Base-by-base conservation (phyloP, 2,329 filamentous ascomycete species). In the Cladosporium sp. region DNA sequence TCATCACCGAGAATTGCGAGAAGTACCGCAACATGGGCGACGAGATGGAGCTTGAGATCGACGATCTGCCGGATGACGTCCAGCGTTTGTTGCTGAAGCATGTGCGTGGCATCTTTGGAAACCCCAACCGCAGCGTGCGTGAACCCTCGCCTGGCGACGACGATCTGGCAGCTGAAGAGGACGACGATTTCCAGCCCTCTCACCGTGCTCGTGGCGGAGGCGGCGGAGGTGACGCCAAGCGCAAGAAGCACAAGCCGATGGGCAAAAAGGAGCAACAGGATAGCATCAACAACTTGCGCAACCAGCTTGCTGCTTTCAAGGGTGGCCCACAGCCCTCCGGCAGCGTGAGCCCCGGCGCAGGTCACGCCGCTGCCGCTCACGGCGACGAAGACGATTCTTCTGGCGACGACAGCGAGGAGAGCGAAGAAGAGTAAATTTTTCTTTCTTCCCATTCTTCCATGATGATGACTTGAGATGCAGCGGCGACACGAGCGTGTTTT, bases 1-100 rank as follows among this genome's bases (percentile, higher is more conserved):
- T 98, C 68, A 98, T 99, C 75, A 92, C 96, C 76, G 88, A 87
- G 69, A 94, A 96, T 70, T 78, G 91, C 82, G 81, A 91, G 80
- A 83, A 90, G 83, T 83, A 95, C 81, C 75, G 79, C 36, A 77
- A 83, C 72, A 81, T 84, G 69, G 83, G 84, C 69, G 85, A 86
- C 58, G 85, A 87, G 72, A 82, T 88, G 73, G 86, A 91, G 71
- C 82, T 93, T 36, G 86, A 88, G 69, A 88, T 88, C 68, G 86
- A 88, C 67, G 81, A 85, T 67, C 80, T 88, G 66, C 82, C 81
- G 39, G 80, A 83, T 49, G 78, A 84, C 46, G 83, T 85, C 34
- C 79, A 87, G 65, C 80, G 82, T 72, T 82, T 86, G 76, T 80
- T 88, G 39, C 80, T 85, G 70, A 80, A 79, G 60, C 86, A 83